Evolutionary conservation across 2,329 filamentous ascomycete genomes (phyloP).

Genomic region (Alternaria metachromatica): DNA sequence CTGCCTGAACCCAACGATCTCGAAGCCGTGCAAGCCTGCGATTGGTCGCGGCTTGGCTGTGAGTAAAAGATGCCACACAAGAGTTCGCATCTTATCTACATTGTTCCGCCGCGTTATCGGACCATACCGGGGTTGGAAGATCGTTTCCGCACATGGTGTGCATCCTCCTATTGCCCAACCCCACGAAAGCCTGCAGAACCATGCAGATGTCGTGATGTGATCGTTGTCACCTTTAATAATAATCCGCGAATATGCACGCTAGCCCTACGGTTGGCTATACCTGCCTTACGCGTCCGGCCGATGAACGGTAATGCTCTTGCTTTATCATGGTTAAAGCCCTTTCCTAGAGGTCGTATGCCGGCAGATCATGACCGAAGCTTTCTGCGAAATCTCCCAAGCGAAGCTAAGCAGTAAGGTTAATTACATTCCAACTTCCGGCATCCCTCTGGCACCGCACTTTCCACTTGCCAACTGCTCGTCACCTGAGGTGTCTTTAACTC

Average conservation of each 20-base stretch:
- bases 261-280: slow-evolving; percentile 5
- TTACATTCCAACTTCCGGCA: not conserved
- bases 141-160: slow-evolving; percentile 19
- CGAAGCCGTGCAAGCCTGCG: not conserved
- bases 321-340: slow-evolving; percentile 18
- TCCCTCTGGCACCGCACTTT: not conserved
- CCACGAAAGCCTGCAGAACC: slow-evolving; percentile 13
- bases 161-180: slow-evolving; percentile 1
- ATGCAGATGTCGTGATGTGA: slow-evolving; percentile 17
- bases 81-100: slow-evolving; percentile 28
- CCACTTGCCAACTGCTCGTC: not conserved
- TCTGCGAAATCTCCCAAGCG: not conserved
- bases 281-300: slow-evolving; percentile 9
- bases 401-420: not conserved
- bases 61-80: slow-evolving; percentile 13
- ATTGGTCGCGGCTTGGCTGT: not conserved
- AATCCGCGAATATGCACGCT: slow-evolving; percentile 1
- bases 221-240: not conserved
- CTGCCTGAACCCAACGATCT: not conserved
- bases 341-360: not conserved
- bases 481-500: not conserved
- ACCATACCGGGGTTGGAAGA: slow-evolving; percentile 5
- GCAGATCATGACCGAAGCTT: not conserved
- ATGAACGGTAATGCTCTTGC: slow-evolving; percentile 3
- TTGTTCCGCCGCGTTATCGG: slow-evolving; percentile 15